phyloP scores from a whole-genome alignment of 1,284 basidiomycete genomes.

The Amylostereum areolatum region DNA sequence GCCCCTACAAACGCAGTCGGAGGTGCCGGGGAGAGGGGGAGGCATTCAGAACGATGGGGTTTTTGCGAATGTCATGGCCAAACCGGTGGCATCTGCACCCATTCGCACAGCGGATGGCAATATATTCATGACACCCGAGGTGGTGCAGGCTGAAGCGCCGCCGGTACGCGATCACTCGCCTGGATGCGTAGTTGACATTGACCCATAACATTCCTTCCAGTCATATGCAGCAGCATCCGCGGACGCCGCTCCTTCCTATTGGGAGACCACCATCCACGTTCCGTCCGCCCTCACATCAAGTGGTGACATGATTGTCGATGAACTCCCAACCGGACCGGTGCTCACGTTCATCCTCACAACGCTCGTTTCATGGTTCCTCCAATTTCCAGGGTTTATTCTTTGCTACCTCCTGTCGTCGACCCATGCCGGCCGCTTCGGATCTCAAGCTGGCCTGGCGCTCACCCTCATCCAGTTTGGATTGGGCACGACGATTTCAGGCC shows the following conservation, averaged over 20 bases:
- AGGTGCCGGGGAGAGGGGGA: constrained; percentile 47
- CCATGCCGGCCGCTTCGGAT: constrained; percentile 92
- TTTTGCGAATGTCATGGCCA: constrained; percentile 92
- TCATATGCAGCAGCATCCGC: constrained; percentile 86
- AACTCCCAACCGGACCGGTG: constrained; percentile 65
- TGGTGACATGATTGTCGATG: constrained; percentile 68
- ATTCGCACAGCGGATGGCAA: constrained; percentile 54
- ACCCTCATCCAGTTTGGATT: constrained; percentile 90
- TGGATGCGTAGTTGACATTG: not conserved
- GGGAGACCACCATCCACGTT: constrained; percentile 92
- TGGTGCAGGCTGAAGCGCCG: constrained; percentile 75
- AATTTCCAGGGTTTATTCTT: constrained; percentile 93
- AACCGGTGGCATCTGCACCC: constrained; percentile 56
- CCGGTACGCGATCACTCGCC: constrained; percentile 81
- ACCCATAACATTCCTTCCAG: constrained; percentile 31
- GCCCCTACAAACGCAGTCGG: constrained; percentile 39
- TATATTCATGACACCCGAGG: constrained; percentile 68
- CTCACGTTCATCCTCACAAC: constrained; percentile 75
- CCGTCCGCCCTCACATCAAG: constrained; percentile 46
- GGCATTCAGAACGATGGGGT: constrained; percentile 91
- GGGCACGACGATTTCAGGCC: constrained; percentile 41
- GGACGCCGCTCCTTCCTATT: constrained; percentile 92
- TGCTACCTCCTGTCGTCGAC: constrained; percentile 92
- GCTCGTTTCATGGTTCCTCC: constrained; percentile 92
- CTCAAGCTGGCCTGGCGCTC: constrained; percentile 89